Evolutionary conservation across 1,139 yeast genomes (phyloP), one percentile per base, ranked within the genome.

Genomic region (Groenewaldozyma sp.): DNA sequence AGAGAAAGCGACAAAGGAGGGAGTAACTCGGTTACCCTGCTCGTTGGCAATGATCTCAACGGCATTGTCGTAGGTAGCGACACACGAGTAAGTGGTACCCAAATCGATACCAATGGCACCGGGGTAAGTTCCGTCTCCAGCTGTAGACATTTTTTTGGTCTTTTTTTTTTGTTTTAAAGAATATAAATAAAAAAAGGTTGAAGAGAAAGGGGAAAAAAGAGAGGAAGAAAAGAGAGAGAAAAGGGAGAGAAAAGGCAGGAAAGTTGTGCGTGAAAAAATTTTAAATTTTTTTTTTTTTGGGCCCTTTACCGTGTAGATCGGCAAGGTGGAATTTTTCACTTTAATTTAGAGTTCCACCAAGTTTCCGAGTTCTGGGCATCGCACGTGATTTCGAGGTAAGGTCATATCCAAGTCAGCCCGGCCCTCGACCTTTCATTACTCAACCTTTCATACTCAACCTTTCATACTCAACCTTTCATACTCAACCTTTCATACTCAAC

Each of bases 1-100:
- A 63, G 94, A 84, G 84, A 87, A 87, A 58, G 95, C 96, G 66
- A 87, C 95, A 76, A 84, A 87, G 53, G 95, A 87, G 65, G 96
- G 96, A 60, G 96, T 87, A 64, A 84, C 93, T 76, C 96, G 84
- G 88, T 86, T 86, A 81, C 96, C 96, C 78, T 87, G 95, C 72
- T 87, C 96, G 76, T 87, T 87, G 70, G 95, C 95, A 71, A 87
- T 86, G 68, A 87, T 87, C 56, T 81, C 88, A 44, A 75, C 81
- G 48, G 82, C 81, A 64, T 78, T 77, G 67, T 80, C 84, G 72
- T 77, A 80, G 63, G 82, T 78, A 65, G 88, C 91, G 61, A 81
- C 91, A 75, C 91, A 81, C 59, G 91, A 81, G 80, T 81, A 82
- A 63, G 91, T 82, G 62, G 91, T 82, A 73, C 93, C 91, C 70